Percentiles rank a stretch among this genome's conserved stretches.
Evolutionary conservation across 1,284 basidiomycete species (phyloP).

Genomic region (Tilletia caries): DNA sequence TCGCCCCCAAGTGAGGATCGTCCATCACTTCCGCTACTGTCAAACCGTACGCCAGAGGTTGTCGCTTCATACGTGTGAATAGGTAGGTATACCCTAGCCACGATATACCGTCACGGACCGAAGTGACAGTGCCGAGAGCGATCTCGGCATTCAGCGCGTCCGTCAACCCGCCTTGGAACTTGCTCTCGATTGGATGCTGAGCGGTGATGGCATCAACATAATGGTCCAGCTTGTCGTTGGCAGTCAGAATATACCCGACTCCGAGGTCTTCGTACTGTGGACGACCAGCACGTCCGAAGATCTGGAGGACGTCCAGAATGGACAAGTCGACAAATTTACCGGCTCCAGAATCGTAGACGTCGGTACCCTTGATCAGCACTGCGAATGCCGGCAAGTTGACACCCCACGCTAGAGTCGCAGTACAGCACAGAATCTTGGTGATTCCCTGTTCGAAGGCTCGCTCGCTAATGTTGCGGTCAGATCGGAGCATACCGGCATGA

Average conservation of each 20-base stretch:
- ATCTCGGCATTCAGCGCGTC: slow-evolving; percentile 96
- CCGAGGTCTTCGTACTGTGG: slow-evolving; percentile 93
- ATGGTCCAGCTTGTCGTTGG: slow-evolving; percentile 85
- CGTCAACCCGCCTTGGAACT: slow-evolving; percentile 75
- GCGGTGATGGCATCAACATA: slow-evolving; percentile 86
- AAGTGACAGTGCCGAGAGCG: slow-evolving; percentile 87
- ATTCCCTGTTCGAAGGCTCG: slow-evolving; percentile 83
- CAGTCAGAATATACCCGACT: slow-evolving; percentile 94
- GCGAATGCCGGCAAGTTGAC: slow-evolving; percentile 98
- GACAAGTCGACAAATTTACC: slow-evolving; percentile 81
- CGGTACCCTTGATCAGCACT: slow-evolving; percentile 93
- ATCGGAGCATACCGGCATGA: slow-evolving; percentile 95
- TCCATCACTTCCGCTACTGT: slow-evolving; percentile 68
- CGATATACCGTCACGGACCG: slow-evolving; percentile 77
- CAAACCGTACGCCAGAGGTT: slow-evolving; percentile 86
- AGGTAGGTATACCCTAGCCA: slow-evolving; percentile 99
- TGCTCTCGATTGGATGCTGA: slow-evolving; percentile 92
- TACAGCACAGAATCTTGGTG: slow-evolving; percentile 94
- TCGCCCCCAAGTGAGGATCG: slow-evolving; percentile 74
- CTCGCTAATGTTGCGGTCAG: slow-evolving; percentile 93
- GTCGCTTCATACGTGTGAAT: slow-evolving; percentile 90
- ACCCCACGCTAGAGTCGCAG: slow-evolving; percentile 97
- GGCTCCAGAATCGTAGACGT: slow-evolving; percentile 67
- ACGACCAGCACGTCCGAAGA: slow-evolving; percentile 94
- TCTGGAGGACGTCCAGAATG: slow-evolving; percentile 89